These are phyloP conservation scores for Trichoderma semiorbis DNA, from an alignment of 2,329 filamentous ascomycete genomes.

Conservation along the genomic window DNA sequence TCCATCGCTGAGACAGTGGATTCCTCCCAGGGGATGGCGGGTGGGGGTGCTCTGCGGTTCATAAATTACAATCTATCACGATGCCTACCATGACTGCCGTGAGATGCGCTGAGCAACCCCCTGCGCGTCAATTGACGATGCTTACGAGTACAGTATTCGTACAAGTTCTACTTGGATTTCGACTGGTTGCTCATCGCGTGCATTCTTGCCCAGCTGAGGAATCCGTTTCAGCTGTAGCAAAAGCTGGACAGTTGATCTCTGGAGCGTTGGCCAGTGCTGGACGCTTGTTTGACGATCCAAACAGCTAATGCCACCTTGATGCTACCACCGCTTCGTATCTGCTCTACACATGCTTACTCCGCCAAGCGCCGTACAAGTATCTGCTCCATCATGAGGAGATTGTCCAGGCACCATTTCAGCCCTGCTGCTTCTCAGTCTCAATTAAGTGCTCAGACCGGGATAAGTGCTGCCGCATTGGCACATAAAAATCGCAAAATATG, in stretches of 20 bases:
- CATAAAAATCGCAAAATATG: not conserved
- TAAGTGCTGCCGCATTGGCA: not conserved
- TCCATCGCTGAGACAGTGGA: conserved; percentile 15
- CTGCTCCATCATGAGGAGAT: not conserved
- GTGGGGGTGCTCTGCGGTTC: conserved; percentile 2
- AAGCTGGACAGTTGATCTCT: not conserved
- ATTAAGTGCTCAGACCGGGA: not conserved
- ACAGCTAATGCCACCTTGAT: not conserved
- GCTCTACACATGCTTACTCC: not conserved
- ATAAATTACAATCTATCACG: not conserved
- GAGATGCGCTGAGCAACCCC: not conserved
- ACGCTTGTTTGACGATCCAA: not conserved
- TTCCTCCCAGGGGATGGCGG: conserved; percentile 10
- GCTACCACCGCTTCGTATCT: not conserved
- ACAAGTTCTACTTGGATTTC: not conserved
- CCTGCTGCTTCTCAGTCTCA: not conserved
- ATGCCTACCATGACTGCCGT: not conserved
- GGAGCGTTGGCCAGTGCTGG: not conserved
- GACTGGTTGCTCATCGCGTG: not conserved
- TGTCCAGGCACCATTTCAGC: not conserved
- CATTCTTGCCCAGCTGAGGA: not conserved
- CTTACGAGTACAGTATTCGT: not conserved
- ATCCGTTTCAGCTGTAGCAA: not conserved
- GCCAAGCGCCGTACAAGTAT: not conserved
- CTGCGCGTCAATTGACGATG: not conserved